Conservation (phyloP, 1,284 basidiomycete species). For the Gomphus sp. region DNA sequence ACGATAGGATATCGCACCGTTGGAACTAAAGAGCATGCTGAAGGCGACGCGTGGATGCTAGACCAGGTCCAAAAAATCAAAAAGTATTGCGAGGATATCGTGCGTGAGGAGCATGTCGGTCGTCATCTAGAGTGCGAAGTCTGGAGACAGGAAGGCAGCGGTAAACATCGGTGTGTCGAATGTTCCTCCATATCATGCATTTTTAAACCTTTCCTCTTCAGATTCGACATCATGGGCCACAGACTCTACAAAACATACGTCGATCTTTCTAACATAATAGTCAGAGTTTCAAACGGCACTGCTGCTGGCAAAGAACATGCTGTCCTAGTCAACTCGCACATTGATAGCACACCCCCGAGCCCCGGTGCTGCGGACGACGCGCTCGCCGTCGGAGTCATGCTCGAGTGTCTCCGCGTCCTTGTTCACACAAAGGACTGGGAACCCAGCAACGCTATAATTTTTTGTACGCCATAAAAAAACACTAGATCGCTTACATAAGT, state of each 20-base stretch:
- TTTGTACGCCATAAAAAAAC: conserved; percentile 46
- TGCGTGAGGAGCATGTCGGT: conserved; percentile 31
- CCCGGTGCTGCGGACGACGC: conserved; percentile 90
- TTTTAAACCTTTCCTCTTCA: conserved; percentile 20
- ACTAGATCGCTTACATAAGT: neutral
- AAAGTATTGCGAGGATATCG: conserved; percentile 49
- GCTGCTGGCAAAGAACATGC: conserved; percentile 68
- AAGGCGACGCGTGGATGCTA: conserved; percentile 80
- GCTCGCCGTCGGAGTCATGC: conserved; percentile 82
- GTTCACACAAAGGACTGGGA: conserved; percentile 64
- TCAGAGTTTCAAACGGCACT: conserved; percentile 82
- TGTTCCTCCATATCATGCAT: neutral
- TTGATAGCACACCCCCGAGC: conserved; percentile 76
- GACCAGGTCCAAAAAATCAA: conserved; percentile 54
- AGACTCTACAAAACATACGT: conserved; percentile 90
- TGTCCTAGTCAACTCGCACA: conserved; percentile 83
- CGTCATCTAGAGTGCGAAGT: conserved; percentile 77
- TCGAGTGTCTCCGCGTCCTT: conserved; percentile 81
- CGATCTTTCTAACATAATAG: conserved; percentile 80
- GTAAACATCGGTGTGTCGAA: conserved; percentile 64
- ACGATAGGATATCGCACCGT: conserved; percentile 89
- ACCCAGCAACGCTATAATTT: conserved; percentile 76
- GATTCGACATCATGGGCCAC: conserved; percentile 80
- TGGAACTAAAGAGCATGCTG: conserved; percentile 82
- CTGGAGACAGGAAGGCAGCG: conserved; percentile 79